A percentile compares a stretch with the other conserved stretches of the same genome.
These are phyloP conservation scores for Microstroma glucosiphilum DNA, from an alignment of 1,284 basidiomycete species.

Conservation along the genomic window DNA sequence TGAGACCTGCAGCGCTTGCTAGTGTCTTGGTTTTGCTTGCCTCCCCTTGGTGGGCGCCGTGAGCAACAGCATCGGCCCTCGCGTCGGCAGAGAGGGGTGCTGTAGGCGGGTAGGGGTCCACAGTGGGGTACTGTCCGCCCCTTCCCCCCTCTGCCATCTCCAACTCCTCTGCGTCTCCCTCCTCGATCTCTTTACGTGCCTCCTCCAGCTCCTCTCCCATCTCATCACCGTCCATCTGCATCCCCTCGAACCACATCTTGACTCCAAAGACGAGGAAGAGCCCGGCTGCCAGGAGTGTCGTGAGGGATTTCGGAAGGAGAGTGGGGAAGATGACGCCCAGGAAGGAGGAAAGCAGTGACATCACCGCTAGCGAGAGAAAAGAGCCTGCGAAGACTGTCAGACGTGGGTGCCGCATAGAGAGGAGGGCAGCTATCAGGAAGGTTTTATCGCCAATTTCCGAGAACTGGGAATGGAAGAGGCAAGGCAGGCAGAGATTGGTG, in stretches of 20 bases:
- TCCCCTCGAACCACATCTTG: conserved; percentile 36
- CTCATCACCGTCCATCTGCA: conserved; percentile 42
- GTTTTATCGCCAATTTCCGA: conserved; percentile 81
- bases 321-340: conserved; percentile 45
- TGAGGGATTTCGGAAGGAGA: conserved; percentile 55
- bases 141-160: conserved; percentile 19
- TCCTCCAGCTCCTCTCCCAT: conserved; percentile 69
- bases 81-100: not conserved
- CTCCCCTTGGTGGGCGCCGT: not conserved
- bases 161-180: conserved; percentile 73
- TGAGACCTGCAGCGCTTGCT: conserved; percentile 21
- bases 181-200: conserved; percentile 60
- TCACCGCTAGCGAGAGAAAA: conserved; percentile 77
- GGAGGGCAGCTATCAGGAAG: conserved; percentile 91
- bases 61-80: not conserved
- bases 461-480: conserved; percentile 26
- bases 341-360: conserved; percentile 56
- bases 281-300: conserved; percentile 68
- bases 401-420: conserved; percentile 88
- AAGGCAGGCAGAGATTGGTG: not conserved
- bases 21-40: not conserved
- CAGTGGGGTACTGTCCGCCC: conserved; percentile 2
- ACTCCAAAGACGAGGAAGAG: conserved; percentile 50
- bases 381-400: conserved; percentile 81
- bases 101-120: conserved; percentile 8